These are phyloP conservation scores for Hylodesmum podocarpum DNA, from an alignment of 306 rosid species.

Conservation along the genomic window DNA sequence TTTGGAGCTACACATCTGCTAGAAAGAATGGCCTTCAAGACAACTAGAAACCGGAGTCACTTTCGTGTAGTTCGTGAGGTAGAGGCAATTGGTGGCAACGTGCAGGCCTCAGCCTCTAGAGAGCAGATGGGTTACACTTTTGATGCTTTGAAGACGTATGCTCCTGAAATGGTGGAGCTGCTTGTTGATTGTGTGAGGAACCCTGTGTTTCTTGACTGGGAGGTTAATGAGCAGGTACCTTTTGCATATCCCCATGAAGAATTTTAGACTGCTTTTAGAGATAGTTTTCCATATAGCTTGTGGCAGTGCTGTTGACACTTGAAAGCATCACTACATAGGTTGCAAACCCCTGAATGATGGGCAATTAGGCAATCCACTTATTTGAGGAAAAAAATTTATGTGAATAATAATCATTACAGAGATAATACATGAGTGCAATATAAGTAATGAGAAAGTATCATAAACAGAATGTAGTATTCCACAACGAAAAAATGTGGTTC, in stretches of 20 bases:
- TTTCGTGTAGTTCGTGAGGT: constrained; percentile 84
- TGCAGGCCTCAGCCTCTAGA: constrained; percentile 83
- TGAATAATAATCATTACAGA: background rate
- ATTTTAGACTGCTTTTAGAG: background rate
- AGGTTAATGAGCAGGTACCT: constrained; percentile 86
- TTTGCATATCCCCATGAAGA: background rate
- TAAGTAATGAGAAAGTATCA: background rate
- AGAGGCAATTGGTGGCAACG: constrained; percentile 92
- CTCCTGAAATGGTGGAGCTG: constrained; percentile 94
- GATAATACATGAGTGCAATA: background rate
- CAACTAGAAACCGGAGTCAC: constrained; percentile 79
- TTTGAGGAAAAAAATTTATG: background rate
- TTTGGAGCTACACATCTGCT: constrained; percentile 84
- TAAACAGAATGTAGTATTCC: background rate
- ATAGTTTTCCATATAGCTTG: background rate
- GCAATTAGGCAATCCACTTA: background rate
- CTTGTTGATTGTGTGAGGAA: constrained; percentile 80
- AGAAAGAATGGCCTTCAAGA: constrained; percentile 90
- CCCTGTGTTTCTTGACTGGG: constrained; percentile 92
- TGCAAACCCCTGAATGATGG: background rate
- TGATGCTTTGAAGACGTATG: constrained; percentile 82
- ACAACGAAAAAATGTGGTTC: background rate
- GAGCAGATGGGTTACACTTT: constrained; percentile 95
- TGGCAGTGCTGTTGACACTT: background rate
- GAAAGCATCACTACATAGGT: background rate